Evolutionary conservation across 805 yeast species (phyloP).

Genomic region (Lipomyces oligophaga): DNA sequence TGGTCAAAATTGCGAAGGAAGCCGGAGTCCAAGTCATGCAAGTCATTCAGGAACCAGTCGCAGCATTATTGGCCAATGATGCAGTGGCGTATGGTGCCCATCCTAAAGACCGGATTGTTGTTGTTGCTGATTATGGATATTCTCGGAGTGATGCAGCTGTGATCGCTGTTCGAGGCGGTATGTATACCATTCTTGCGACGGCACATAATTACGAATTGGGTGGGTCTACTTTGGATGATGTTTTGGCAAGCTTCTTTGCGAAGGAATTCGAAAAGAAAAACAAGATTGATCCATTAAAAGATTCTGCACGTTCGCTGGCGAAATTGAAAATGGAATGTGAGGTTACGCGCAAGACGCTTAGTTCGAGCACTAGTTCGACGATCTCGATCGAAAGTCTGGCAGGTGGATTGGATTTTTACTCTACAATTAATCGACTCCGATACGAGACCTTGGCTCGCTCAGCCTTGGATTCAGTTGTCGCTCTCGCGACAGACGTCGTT

Average conservation of each 20-base stretch:
- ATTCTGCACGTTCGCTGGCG: constrained; percentile 72
- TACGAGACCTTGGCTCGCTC: constrained; percentile 82
- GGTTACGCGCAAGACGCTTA: constrained; percentile 82
- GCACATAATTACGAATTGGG: constrained; percentile 79
- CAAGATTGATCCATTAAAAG: constrained; percentile 73
- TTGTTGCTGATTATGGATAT: constrained; percentile 96
- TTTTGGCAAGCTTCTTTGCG: constrained; percentile 77
- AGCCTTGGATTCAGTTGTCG: constrained; percentile 69
- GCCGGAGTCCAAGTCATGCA: constrained; percentile 82
- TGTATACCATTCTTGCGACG: constrained; percentile 82
- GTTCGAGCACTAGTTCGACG: constrained; percentile 82
- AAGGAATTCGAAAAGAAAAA: constrained; percentile 90
- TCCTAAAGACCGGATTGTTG: constrained; percentile 66
- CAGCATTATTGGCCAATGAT: constrained; percentile 83
- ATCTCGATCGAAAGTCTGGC: constrained; percentile 93
- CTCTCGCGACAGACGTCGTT: constrained; percentile 70
- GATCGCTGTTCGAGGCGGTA: constrained; percentile 88
- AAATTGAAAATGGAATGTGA: constrained; percentile 81
- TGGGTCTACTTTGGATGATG: constrained; percentile 79
- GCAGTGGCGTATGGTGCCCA: constrained; percentile 30
- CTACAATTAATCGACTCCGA: constrained; percentile 89
- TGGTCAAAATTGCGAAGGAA: constrained; percentile 56
- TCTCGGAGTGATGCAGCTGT: constrained; percentile 94
- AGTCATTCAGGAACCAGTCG: constrained; percentile 85
- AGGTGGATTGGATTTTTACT: constrained; percentile 89